These are phyloP conservation scores for Euphrasia confusa DNA, from an alignment of 257 asterid species.

Conservation along the genomic window DNA sequence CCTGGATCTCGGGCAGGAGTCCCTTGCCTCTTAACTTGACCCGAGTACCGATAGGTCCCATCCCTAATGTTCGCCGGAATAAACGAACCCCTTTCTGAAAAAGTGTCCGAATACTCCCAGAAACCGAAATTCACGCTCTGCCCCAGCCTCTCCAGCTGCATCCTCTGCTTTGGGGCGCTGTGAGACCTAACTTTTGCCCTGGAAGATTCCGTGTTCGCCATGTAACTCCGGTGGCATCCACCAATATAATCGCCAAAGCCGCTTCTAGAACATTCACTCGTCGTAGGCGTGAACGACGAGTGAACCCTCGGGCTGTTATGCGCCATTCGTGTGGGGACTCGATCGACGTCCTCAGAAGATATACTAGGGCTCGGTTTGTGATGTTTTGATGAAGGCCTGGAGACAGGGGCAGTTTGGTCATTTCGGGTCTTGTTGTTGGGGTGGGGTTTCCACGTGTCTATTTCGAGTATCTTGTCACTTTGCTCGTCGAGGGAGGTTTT, in stretches of 20 bases:
- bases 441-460: conserved; percentile 82
- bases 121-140: conserved; percentile 12
- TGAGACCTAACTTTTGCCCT: conserved; percentile 80
- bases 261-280: conserved; percentile 69
- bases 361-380: conserved; percentile 69
- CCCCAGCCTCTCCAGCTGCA: conserved; percentile 35
- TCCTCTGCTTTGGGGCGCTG: conserved; percentile 88
- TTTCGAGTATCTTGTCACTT: conserved; percentile 77
- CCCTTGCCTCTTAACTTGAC: conserved; percentile 33
- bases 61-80: background rate
- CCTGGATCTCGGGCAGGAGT: conserved; percentile 19
- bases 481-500: conserved; percentile 39
- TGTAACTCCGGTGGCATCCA: conserved; percentile 60
- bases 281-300: conserved; percentile 50
- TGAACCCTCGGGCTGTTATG: conserved; percentile 59
- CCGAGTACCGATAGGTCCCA: conserved; percentile 27
- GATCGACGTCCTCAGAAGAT: conserved; percentile 63
- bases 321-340: conserved; percentile 38
- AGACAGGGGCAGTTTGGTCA: conserved; percentile 26
- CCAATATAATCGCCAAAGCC: conserved; percentile 49
- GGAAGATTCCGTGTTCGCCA: conserved; percentile 81
- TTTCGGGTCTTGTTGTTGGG: conserved; percentile 30
- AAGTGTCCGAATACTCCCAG: conserved; percentile 49
- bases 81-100: conserved; percentile 54
- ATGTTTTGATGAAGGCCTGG: conserved; percentile 27